Conservation (phyloP, 495 filamentous ascomycete species). For the Hapsidospora chrysogenum region DNA sequence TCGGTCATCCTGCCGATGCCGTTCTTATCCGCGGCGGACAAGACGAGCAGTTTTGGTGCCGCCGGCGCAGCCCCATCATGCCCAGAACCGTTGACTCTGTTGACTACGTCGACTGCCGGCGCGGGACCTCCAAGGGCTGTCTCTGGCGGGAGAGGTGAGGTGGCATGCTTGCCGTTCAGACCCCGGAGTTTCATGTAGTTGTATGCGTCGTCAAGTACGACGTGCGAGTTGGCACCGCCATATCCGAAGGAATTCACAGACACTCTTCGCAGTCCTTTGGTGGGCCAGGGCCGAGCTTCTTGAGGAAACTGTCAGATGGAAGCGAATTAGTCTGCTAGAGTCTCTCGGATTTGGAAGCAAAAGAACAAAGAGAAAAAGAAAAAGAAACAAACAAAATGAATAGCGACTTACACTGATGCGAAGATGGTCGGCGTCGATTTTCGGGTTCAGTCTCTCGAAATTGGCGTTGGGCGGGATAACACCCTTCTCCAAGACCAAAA, state of each 20-base stretch:
- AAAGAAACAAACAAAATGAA: too few relatives aligned
- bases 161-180: slow-evolving; percentile 11
- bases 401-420: slow-evolving; percentile 6
- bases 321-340: too few relatives aligned
- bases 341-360: too few relatives aligned
- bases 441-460: slow-evolving; percentile 29
- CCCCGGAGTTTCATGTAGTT: neutral
- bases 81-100: too few relatives aligned
- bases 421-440: slow-evolving; percentile 12
- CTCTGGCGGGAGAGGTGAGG: too few relatives aligned
- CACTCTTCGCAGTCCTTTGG: slow-evolving; percentile 17
- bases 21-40: slow-evolving; percentile 10
- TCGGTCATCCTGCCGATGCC: slow-evolving; percentile 2
- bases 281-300: slow-evolving; percentile 11
- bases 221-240: slow-evolving; percentile 42
- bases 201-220: slow-evolving; percentile 28
- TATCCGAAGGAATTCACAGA: slow-evolving; percentile 42
- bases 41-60: too few relatives aligned
- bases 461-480: slow-evolving; percentile 18
- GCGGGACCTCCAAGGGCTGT: too few relatives aligned
- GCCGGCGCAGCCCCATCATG: too few relatives aligned
- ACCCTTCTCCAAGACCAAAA: slow-evolving; percentile 28
- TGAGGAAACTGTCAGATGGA: slow-evolving; percentile 16
- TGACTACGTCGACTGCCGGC: too few relatives aligned
- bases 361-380: too few relatives aligned